These are phyloP conservation scores for Lupinus albus DNA, from an alignment of 306 rosid genomes.

Conservation along the genomic window DNA sequence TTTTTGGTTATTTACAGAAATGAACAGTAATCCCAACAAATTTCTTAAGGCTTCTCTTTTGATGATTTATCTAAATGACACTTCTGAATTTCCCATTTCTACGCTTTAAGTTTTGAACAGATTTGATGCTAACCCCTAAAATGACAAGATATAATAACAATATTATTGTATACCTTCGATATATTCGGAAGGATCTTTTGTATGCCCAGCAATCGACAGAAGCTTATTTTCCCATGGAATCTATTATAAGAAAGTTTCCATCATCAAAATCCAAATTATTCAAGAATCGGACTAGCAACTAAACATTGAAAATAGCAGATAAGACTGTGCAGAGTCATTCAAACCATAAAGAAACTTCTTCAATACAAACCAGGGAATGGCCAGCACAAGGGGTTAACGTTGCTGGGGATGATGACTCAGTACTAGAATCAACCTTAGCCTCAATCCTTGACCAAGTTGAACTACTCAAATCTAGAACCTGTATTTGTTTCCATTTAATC, in stretches of 20 bases:
- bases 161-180: conserved; percentile 63
- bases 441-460: conserved; percentile 88
- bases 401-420: conserved; percentile 53
- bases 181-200: conserved; percentile 79
- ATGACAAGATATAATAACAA: conserved; percentile 12
- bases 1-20: neutral
- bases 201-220: conserved; percentile 81
- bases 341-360: conserved; percentile 8
- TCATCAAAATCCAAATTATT: conserved; percentile 35
- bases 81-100: conserved; percentile 24
- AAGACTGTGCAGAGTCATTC: conserved; percentile 10
- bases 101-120: conserved; percentile 21
- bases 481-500: conserved; percentile 37
- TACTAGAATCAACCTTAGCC: conserved; percentile 55
- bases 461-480: conserved; percentile 87
- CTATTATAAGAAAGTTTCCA: conserved; percentile 45
- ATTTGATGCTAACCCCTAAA: conserved; percentile 30
- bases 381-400: conserved; percentile 81
- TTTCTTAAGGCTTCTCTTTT: conserved; percentile 11
- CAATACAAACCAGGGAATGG: conserved; percentile 80
- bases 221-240: conserved; percentile 83
- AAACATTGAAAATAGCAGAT: conserved; percentile 23
- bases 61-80: conserved; percentile 13
- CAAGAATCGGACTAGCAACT: conserved; percentile 20
- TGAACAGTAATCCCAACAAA: conserved; percentile 6